Evolutionary conservation across 2,329 filamentous ascomycete species (phyloP), one percentile per base, ranked within the genome.

Genomic region (Cercospora beticola): DNA sequence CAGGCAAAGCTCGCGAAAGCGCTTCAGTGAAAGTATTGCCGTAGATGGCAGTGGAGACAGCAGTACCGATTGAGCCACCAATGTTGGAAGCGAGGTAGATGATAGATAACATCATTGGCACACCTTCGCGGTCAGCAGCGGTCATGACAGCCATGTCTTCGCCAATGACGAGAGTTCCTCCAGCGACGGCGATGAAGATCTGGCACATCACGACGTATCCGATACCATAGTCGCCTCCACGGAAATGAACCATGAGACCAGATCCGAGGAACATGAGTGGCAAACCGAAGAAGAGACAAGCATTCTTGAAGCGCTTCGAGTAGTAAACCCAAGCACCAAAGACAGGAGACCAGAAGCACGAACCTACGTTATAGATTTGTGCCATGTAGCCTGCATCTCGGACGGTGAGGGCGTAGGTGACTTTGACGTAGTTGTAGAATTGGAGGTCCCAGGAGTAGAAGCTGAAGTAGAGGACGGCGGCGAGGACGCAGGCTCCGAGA

Each of bases 61-160:
- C 71, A 30, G 72, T 70, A 5, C 75, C 75, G 40, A 76, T 76
- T 12, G 75, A 73, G 10, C 74, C 74, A 28, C 75, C 75, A 43
- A 76, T 68, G 59, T 71, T 74, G 10, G 76, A 73, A 49, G 77
- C 77, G n/a, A 80, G 71, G 23, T 71, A 68, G 28, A 77, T 73
- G 28, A 81, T 71, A 23, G 80, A 79, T 40, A 81, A 72, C n/a
- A 77, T 76, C 16, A 78, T 75, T 7, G 80, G 78, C 16, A 81
- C 73, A 58, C 79, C 72, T 46, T 73, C 72, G 23, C 73, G 72
- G n/a, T 74, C 74, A 2, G 72, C 71, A 1, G 76, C 74, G 8
- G 76, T 82, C 77, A 89, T 85, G 49, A 89, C 83, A 5, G 86
- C 86, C 71, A 90, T 84, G 68, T 89, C 84, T 70, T 86, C 80